Conservation (phyloP, 176 grass and related monocot species). For the Avena insularis region DNA sequence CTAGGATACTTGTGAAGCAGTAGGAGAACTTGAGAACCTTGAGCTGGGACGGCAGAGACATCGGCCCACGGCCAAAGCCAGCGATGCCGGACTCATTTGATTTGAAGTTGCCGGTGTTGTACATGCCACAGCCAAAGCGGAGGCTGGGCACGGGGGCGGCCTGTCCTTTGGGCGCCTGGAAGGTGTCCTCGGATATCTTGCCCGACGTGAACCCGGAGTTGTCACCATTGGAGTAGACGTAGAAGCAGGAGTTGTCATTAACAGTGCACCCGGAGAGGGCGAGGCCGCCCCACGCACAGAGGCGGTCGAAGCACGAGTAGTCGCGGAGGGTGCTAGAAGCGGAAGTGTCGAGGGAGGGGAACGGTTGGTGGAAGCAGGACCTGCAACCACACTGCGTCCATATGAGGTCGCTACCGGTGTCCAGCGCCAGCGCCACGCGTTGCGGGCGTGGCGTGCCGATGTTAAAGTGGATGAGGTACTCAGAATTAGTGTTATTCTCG, state of each 20-base stretch:
- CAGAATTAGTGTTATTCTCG: too few species aligned
- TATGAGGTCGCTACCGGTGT: constrained; percentile 67
- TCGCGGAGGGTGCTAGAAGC: constrained; percentile 31
- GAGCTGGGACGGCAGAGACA: constrained; percentile 65
- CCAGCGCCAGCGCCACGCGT: constrained; percentile 31
- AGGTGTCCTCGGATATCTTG: constrained; percentile 46
- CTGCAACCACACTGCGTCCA: constrained; percentile 71
- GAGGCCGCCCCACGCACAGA: constrained; percentile 37
- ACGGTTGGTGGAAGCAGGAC: constrained; percentile 48
- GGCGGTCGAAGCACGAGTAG: constrained; percentile 33
- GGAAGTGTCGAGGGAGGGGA: constrained; percentile 17
- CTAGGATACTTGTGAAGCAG: constrained; percentile 58
- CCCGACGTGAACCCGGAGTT: constrained; percentile 36
- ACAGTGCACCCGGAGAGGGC: constrained; percentile 17
- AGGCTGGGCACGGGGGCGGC: background rate
- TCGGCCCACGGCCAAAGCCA: constrained; percentile 59
- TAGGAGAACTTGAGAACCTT: constrained; percentile 57
- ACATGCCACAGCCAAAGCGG: constrained; percentile 50
- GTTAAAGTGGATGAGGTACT: too few species aligned
- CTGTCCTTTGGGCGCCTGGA: constrained; percentile 3
- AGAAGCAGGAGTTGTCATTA: constrained; percentile 27
- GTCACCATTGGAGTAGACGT: constrained; percentile 45
- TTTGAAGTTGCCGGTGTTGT: constrained; percentile 37
- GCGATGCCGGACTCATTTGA: background rate
- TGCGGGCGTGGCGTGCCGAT: too few species aligned